Conservation (phyloP, 78 protist genomes). For the Bodo saltans region DNA sequence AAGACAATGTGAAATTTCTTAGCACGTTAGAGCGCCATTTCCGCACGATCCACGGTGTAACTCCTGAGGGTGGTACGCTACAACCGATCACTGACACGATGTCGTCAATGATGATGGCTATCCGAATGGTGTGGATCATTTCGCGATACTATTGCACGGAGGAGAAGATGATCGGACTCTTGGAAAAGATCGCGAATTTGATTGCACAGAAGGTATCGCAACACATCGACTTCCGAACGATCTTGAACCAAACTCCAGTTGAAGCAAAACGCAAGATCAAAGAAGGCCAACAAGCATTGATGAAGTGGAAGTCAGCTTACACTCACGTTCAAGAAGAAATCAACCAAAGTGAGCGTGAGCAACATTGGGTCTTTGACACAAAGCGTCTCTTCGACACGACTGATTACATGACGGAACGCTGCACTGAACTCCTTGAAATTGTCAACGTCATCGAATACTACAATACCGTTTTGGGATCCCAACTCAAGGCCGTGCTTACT, state of each 20-base stretch:
- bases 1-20: conserved; percentile 85
- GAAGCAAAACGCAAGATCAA: conserved; percentile 27
- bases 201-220: conserved; percentile 40
- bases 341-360: conserved; percentile 57
- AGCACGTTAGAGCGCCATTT: conserved; percentile 87
- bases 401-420: conserved; percentile 48
- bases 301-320: conserved; percentile 43
- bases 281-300: conserved; percentile 15
- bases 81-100: conserved; percentile 51
- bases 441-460: conserved; percentile 43
- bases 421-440: conserved; percentile 53
- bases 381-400: conserved; percentile 59
- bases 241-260: background rate
- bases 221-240: conserved; percentile 7
- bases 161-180: conserved; percentile 64
- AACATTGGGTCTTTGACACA: conserved; percentile 82
- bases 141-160: conserved; percentile 78
- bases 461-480: conserved; percentile 51
- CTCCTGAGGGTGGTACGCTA: conserved; percentile 39
- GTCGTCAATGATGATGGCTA: conserved; percentile 69
- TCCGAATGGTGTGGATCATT: conserved; percentile 89
- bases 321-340: conserved; percentile 52
- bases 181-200: conserved; percentile 60
- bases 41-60: conserved; percentile 37
- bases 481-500: conserved; percentile 69